Evolutionary conservation across 768 basidiomycete genomes (phyloP), one percentile per base, ranked within the genome.

Genomic region (Candolleomyces aberdarensis): DNA sequence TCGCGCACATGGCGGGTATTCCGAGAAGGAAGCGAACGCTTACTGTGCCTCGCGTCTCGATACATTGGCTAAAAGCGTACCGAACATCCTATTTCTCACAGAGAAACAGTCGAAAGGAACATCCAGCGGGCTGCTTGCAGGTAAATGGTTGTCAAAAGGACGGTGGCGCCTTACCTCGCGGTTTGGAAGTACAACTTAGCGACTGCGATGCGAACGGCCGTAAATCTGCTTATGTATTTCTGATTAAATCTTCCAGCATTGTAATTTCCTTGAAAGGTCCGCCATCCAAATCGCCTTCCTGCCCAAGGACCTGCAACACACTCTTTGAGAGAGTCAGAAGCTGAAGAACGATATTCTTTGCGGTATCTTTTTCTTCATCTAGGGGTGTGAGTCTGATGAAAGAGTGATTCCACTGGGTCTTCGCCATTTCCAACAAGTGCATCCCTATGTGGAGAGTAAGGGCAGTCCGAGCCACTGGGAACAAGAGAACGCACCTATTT

Each of bases 371-470:
- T n/a, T 52, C 56, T 26, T 40, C 54, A 5, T 19, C 29, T 6
- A 19, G 4, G 10, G 56, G 48, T 7, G 47, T 39, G 6, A 40
- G 40, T 13, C 36, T 20, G 11, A 61, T 55, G 43, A 61, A 57
- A 11, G 55, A 61, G 20, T 57, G 49, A 69, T 94, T 92, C 91
- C 91, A 93, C 7, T 79, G 77, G 0, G 89, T 87, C 76, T 92
- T 92, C 1, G 90, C 82, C 68, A 91, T 72, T 67, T 93, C 91
- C 19, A 92, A 70, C 11, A 85, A 73, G 71, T 94, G 92, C 75
- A 91, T 78, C 14, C 91, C 91, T 94, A 58, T 41, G 51, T n/a
- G 44, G 20, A 8, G 48, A 39, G 20, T n/a, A 7, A 15, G 36
- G 14, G 9, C 9, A 22, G 14, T 51, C 10, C n/a, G 40, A 47